Evolutionary conservation across 371 early-diverging fungal species (phyloP).

Genomic region (Rhizomucor pusillus): DNA sequence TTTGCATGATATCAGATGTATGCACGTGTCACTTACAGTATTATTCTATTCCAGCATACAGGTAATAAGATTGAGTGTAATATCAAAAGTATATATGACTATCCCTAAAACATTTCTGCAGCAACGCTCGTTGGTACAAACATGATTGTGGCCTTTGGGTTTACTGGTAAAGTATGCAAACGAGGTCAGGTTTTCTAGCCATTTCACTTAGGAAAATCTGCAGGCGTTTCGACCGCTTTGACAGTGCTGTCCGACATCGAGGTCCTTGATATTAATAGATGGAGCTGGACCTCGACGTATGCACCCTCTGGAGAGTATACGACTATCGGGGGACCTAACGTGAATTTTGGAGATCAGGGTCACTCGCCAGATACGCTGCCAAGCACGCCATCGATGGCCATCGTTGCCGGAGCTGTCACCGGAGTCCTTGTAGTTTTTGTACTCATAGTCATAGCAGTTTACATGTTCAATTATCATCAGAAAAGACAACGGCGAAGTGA

Average conservation of each 20-base stretch:
- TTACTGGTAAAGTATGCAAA: constrained; percentile 27
- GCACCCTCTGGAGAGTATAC: constrained; percentile 20
- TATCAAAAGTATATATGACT: not conserved
- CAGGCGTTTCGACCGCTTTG: constrained; percentile 35
- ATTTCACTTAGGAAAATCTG: not conserved
- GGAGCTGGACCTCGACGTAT: constrained; percentile 46
- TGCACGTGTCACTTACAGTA: not conserved
- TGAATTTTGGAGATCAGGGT: constrained; percentile 1
- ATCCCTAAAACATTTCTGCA: constrained; percentile 2
- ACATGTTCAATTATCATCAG: constrained; percentile 29
- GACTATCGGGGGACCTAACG: constrained; percentile 1
- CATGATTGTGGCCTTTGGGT: constrained; percentile 50
- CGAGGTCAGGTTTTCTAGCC: not conserved
- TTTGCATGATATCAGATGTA: not conserved
- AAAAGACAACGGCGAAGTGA: constrained; percentile 6
- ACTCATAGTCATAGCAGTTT: constrained; percentile 29
- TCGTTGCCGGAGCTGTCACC: constrained; percentile 42
- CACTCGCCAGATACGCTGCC: constrained; percentile 1
- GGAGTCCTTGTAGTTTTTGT: constrained; percentile 35
- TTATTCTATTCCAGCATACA: constrained; percentile 35
- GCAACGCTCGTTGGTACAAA: constrained; percentile 41
- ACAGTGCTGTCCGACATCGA: constrained; percentile 45
- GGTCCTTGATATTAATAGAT: constrained; percentile 34
- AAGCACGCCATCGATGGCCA: constrained; percentile 28
- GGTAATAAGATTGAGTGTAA: constrained; percentile 21